Conservation (phyloP, 2,329 filamentous ascomycete genomes). For the Corinectria fuckeliana region DNA sequence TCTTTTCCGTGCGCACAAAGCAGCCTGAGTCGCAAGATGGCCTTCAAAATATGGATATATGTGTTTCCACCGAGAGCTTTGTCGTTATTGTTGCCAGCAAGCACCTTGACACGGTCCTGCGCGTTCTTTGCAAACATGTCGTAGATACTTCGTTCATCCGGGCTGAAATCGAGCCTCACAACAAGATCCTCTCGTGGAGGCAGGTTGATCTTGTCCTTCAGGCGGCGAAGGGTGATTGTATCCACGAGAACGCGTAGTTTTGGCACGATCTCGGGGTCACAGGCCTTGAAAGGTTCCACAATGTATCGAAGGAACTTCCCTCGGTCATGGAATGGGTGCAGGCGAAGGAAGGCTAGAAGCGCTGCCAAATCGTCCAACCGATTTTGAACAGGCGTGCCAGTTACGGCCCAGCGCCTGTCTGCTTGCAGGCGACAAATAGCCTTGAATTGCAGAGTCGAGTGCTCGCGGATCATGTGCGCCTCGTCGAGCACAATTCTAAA, state of each 20-base stretch:
- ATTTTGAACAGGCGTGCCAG: constrained; percentile 95
- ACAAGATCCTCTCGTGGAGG: constrained; percentile 76
- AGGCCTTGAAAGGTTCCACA: constrained; percentile 83
- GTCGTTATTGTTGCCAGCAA: constrained; percentile 64
- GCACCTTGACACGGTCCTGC: constrained; percentile 77
- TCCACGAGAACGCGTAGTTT: constrained; percentile 90
- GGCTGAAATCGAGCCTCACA: constrained; percentile 75
- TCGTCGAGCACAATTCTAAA: constrained; percentile 95
- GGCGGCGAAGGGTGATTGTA: constrained; percentile 88
- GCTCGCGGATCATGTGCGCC: constrained; percentile 92
- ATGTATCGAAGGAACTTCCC: constrained; percentile 80
- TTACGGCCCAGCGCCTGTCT: constrained; percentile 92
- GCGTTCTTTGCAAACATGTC: constrained; percentile 85
- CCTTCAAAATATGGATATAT: constrained; percentile 93
- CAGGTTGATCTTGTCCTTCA: constrained; percentile 90
- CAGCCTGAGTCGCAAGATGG: constrained; percentile 85
- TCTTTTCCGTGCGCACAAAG: constrained; percentile 96
- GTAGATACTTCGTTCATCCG: constrained; percentile 79
- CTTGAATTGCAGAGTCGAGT: constrained; percentile 80
- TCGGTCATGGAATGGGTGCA: constrained; percentile 84
- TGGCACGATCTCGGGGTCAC: constrained; percentile 81
- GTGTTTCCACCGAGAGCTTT: constrained; percentile 79
- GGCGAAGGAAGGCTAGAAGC: constrained; percentile 81
- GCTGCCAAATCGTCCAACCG: constrained; percentile 88
- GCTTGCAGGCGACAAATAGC: constrained; percentile 82